phyloP scores from a whole-genome alignment of 176 grass and related monocot genomes.

The Alloteropsis semialata region DNA sequence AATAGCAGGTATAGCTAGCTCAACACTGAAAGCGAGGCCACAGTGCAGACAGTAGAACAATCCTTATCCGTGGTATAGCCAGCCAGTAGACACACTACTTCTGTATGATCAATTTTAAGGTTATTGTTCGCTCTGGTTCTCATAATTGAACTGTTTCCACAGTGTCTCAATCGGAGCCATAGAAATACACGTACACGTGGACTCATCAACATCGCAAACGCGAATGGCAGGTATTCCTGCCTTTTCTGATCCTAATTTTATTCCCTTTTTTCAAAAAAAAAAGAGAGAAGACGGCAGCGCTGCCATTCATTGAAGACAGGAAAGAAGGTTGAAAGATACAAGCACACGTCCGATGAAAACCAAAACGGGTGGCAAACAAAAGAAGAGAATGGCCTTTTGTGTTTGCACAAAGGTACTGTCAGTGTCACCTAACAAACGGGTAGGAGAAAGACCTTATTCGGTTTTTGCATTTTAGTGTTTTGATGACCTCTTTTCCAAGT shows the following conservation, averaged over 20 bases:
- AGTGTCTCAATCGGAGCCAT: constrained; percentile 7
- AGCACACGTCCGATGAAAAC: not conserved
- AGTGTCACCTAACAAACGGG: not conserved
- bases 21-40: constrained; percentile 21
- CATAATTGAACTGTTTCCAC: constrained; percentile 32
- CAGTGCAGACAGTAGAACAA: constrained; percentile 23
- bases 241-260: not conserved
- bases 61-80: constrained; percentile 3
- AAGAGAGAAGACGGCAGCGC: not conserved
- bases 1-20: constrained; percentile 7
- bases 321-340: not conserved
- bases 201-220: constrained; percentile 16
- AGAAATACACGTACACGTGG: constrained; percentile 1
- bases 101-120: constrained; percentile 18
- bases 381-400: not conserved
- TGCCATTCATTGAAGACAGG: not conserved
- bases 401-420: not conserved
- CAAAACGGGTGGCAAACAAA: not conserved
- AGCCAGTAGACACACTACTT: not conserved
- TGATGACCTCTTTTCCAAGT: not conserved
- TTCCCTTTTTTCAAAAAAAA: not conserved
- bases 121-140: constrained; percentile 21
- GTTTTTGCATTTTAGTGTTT: not conserved
- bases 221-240: not conserved
- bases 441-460: not conserved